Percentiles rank a stretch among this genome's conserved stretches.
Conservation (phyloP, 2,329 filamentous ascomycete genomes). For the Harringtonia lauricola region DNA sequence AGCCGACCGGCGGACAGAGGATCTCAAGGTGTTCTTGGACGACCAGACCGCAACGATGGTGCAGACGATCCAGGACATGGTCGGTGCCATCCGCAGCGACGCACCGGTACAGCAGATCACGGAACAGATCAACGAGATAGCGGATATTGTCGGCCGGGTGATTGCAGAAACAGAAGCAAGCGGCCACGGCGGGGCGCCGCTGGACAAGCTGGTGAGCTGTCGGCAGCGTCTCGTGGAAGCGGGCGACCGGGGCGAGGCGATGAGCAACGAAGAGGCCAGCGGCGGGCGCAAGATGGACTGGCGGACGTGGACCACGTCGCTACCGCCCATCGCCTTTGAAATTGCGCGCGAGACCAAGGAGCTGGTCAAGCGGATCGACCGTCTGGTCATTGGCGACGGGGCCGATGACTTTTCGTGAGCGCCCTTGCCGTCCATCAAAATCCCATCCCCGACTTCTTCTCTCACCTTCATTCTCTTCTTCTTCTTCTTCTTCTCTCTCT, state of each 20-base stretch:
- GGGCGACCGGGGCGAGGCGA: conserved; percentile 47
- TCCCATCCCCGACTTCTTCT: not conserved
- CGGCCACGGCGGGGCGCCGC: conserved; percentile 35
- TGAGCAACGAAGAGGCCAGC: conserved; percentile 35
- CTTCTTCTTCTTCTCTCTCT: not conserved
- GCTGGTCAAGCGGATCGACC: conserved; percentile 32
- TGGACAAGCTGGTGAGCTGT: conserved; percentile 49
- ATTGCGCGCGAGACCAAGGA: conserved; percentile 76
- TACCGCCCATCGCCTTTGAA: conserved; percentile 80
- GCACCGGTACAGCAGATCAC: conserved; percentile 53
- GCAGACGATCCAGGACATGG: conserved; percentile 71
- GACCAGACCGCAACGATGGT: conserved; percentile 72
- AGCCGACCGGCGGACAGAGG: conserved; percentile 32
- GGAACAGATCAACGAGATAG: conserved; percentile 60
- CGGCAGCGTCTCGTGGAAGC: conserved; percentile 55
- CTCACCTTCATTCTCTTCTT: not conserved
- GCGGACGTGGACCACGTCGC: conserved; percentile 54
- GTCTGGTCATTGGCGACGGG: conserved; percentile 13
- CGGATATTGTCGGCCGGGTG: conserved; percentile 58
- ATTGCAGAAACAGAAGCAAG: conserved; percentile 52
- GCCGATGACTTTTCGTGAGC: conserved; percentile 17
- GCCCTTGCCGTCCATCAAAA: too few relatives aligned
- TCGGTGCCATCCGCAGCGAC: conserved; percentile 58
- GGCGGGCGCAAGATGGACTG: conserved; percentile 43
- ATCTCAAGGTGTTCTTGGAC: conserved; percentile 58